A percentile compares a stretch with the other conserved stretches of the same genome.
Conservation (phyloP, 768 basidiomycete species). For the Collybiopsis luxurians region DNA sequence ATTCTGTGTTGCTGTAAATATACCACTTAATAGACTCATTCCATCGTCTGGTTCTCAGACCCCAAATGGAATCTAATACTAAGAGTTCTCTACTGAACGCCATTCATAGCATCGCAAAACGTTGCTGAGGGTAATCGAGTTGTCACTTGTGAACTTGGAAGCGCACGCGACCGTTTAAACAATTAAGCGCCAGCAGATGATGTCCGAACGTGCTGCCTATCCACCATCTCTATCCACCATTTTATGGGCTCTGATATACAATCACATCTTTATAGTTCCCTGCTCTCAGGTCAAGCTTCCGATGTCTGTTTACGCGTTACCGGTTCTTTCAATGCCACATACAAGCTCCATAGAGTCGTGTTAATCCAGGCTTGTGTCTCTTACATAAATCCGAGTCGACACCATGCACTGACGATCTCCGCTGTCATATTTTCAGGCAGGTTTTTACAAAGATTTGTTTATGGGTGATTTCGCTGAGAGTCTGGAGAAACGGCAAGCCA, state of each 20-base stretch:
- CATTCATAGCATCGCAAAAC: too few species aligned
- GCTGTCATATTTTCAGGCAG: slow-evolving; percentile 25
- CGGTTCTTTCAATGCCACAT: slow-evolving; percentile 61
- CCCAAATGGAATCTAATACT: too few species aligned
- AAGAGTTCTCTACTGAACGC: too few species aligned
- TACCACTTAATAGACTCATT: too few species aligned
- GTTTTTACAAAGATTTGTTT: slow-evolving; percentile 88
- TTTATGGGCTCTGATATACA: slow-evolving; percentile 45
- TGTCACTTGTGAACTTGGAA: too few species aligned
- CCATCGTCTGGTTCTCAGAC: too few species aligned
- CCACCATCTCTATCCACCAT: too few species aligned
- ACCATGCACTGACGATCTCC: not conserved
- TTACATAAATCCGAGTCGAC: not conserved
- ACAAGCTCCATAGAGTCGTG: slow-evolving; percentile 80
- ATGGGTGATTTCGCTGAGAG: slow-evolving; percentile 77
- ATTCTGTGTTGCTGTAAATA: too few species aligned
- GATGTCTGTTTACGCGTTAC: slow-evolving; percentile 74
- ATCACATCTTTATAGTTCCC: slow-evolving; percentile 72
- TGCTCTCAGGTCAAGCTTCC: slow-evolving; percentile 68
- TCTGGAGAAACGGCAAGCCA: slow-evolving; percentile 8
- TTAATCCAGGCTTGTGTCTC: slow-evolving; percentile 80
- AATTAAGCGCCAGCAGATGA: too few species aligned
- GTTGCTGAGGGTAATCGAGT: too few species aligned
- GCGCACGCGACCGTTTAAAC: too few species aligned
- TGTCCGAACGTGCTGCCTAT: too few species aligned